Evolutionary conservation across 2,329 filamentous ascomycete genomes (phyloP).

Genomic region (Colletotrichum lini): DNA sequence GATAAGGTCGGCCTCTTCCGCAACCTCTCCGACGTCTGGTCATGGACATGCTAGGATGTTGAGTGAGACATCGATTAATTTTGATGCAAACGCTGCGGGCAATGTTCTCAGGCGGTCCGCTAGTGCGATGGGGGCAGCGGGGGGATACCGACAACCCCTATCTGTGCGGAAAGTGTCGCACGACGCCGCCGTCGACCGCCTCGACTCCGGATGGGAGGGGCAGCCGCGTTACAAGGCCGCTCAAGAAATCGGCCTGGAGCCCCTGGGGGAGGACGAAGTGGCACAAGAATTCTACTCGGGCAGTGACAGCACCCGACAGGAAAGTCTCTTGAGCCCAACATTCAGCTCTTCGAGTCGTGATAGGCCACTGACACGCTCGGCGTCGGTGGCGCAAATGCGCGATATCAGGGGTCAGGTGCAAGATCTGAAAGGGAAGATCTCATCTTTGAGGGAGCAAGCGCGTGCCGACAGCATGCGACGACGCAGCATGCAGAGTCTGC

Average conservation of each 20-base stretch:
- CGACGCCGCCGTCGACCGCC: conserved; percentile 56
- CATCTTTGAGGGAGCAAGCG: conserved; percentile 82
- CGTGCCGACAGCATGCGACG: conserved; percentile 84
- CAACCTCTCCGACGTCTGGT: conserved; percentile 46
- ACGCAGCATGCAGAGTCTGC: conserved; percentile 81
- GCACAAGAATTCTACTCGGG: conserved; percentile 48
- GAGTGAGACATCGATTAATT: conserved; percentile 65
- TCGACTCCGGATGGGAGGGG: conserved; percentile 55
- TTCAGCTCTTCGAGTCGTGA: conserved; percentile 57
- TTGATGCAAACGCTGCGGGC: conserved; percentile 35
- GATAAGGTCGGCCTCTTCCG: conserved; percentile 52
- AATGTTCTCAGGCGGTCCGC: conserved; percentile 69
- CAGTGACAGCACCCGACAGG: conserved; percentile 52
- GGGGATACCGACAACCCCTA: conserved; percentile 69
- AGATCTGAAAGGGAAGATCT: conserved; percentile 88
- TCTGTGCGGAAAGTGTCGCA: conserved; percentile 61
- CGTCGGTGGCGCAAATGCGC: conserved; percentile 81
- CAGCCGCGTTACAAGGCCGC: conserved; percentile 55
- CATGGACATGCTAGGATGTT: conserved; percentile 72
- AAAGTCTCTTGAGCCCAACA: conserved; percentile 61
- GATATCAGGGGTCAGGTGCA: conserved; percentile 87
- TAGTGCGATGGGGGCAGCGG: conserved; percentile 73
- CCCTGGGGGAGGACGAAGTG: conserved; percentile 68
- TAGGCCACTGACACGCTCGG: conserved; percentile 72
- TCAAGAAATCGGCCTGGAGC: conserved; percentile 63